phyloP scores from a whole-genome alignment of 2,329 filamentous ascomycete species.

The Venturiaceae sp. region DNA sequence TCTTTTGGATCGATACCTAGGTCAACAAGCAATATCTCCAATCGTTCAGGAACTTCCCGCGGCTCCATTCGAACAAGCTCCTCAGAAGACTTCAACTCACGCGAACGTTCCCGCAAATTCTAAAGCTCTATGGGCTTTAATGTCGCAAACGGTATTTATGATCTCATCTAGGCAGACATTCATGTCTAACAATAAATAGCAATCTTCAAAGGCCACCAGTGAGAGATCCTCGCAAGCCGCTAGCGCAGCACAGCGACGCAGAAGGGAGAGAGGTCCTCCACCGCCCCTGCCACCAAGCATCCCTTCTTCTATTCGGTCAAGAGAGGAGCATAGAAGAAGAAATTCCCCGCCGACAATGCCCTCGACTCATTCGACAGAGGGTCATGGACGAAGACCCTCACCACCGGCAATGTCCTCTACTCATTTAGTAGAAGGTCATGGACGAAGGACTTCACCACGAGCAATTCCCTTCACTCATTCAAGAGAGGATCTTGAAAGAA shows the following conservation, averaged over 20 bases:
- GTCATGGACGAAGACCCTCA: neutral
- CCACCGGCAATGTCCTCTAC: neutral
- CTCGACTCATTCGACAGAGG: neutral
- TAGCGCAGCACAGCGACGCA: neutral
- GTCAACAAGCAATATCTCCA: neutral
- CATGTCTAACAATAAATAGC: neutral
- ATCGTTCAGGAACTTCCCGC: neutral
- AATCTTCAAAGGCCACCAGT: neutral
- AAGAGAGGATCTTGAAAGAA: neutral
- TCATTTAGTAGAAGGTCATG: neutral
- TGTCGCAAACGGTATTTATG: neutral
- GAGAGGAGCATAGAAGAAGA: neutral
- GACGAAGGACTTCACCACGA: neutral
- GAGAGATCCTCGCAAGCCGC: neutral
- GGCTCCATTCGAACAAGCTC: neutral
- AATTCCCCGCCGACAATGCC: neutral
- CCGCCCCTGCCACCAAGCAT: neutral
- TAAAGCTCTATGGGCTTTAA: neutral
- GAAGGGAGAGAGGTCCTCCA: neutral
- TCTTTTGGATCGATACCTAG: conserved; percentile 1
- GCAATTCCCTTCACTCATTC: neutral
- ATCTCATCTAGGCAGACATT: no score
- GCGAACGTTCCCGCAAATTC: neutral
- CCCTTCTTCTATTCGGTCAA: neutral
- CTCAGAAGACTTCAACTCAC: neutral